phyloP scores from a whole-genome alignment of 345 rosid species.

The Erysimum cheiranthoides region DNA sequence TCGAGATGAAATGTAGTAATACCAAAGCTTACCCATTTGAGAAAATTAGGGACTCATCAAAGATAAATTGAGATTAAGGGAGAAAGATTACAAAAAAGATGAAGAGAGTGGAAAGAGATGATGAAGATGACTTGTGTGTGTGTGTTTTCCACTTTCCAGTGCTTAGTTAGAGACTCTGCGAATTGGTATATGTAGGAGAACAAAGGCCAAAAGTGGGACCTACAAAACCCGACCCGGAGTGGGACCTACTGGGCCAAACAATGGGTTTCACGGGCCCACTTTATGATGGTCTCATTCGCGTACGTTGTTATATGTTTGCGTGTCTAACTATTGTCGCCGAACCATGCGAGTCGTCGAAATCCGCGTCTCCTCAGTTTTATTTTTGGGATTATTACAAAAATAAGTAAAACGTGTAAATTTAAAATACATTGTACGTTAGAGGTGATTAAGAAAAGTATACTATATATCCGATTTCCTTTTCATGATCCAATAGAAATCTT shows the following conservation, averaged over 20 bases:
- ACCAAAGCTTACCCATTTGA: constrained; percentile 35
- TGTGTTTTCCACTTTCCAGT: neutral
- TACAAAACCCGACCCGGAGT: too few relatives aligned
- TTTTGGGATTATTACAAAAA: neutral
- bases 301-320: constrained; percentile 30
- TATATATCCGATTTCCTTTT: neutral
- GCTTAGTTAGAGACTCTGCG: neutral
- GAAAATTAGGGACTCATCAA: neutral
- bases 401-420: constrained; percentile 32
- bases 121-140: constrained; percentile 5
- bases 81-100: neutral
- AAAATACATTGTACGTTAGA: neutral
- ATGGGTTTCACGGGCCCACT: constrained; percentile 32
- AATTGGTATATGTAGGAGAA: constrained; percentile 40
- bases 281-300: constrained; percentile 26
- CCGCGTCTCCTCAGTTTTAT: constrained; percentile 23
- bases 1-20: neutral
- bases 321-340: constrained; percentile 26
- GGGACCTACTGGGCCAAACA: constrained; percentile 45
- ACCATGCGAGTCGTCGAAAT: constrained; percentile 36
- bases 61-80: neutral
- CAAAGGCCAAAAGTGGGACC: constrained; percentile 32
- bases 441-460: neutral
- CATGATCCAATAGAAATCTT: neutral
- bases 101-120: constrained; percentile 19